phyloP scores from a whole-genome alignment of 2,329 filamentous ascomycete genomes.

The Moelleriella libera region DNA sequence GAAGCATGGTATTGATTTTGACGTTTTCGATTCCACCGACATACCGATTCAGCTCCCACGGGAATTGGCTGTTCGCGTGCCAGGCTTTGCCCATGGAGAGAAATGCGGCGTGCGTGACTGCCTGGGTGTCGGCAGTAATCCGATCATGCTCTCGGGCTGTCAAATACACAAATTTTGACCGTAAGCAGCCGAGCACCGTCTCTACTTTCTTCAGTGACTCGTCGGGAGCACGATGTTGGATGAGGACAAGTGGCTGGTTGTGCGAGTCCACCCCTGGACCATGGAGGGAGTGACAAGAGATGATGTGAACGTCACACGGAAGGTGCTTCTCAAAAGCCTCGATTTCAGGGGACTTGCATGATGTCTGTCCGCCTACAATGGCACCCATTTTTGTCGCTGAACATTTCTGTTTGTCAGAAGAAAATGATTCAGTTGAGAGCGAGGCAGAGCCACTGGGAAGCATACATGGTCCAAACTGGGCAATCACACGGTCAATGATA shows the following conservation, averaged over 20 bases:
- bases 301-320: conserved; percentile 76
- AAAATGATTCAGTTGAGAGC: not conserved
- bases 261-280: conserved; percentile 79
- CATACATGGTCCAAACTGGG: conserved; percentile 80
- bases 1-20: conserved; percentile 94
- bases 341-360: conserved; percentile 95
- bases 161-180: conserved; percentile 77
- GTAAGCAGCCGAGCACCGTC: conserved; percentile 65
- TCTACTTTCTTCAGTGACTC: conserved; percentile 67
- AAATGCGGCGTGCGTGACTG: conserved; percentile 94
- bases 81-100: conserved; percentile 96
- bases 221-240: conserved; percentile 79
- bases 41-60: conserved; percentile 93
- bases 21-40: conserved; percentile 97
- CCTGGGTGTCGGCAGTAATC: conserved; percentile 96
- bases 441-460: conserved; percentile 1
- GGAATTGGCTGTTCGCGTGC: conserved; percentile 89
- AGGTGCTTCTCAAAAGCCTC: conserved; percentile 82
- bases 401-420: conserved; percentile 3
- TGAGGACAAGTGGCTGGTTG: conserved; percentile 84
- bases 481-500: conserved; percentile 75
- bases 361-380: conserved; percentile 94
- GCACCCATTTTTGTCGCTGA: conserved; percentile 86
- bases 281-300: conserved; percentile 93
- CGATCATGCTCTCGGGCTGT: conserved; percentile 81